phyloP scores from a whole-genome alignment of 2,329 filamentous ascomycete species.

The Phyllosticta paracitricarpa region DNA sequence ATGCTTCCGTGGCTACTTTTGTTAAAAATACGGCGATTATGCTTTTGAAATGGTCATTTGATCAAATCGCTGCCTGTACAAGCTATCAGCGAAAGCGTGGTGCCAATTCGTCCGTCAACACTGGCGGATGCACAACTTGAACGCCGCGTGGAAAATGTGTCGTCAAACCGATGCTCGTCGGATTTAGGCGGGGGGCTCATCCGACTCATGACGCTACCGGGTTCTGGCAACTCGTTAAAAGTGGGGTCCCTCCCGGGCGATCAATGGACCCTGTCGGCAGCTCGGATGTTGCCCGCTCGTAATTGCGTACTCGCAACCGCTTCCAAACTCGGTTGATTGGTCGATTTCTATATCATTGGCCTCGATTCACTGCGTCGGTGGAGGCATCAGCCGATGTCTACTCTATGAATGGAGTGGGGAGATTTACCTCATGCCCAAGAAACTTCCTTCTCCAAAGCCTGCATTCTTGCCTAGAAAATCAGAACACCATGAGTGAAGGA shows the following conservation, averaged over 20 bases:
- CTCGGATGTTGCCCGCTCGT: not conserved
- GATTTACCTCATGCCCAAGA: no score
- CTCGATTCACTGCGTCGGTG: not conserved
- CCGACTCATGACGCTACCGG: not conserved
- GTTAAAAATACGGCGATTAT: no score
- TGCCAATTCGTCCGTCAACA: not conserved
- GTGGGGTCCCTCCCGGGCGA: not conserved
- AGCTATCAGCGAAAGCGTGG: not conserved
- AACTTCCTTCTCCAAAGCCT: no score
- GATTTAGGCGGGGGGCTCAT: not conserved
- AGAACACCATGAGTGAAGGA: no score
- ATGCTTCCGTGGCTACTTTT: not conserved
- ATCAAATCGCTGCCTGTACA: not conserved
- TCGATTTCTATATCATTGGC: not conserved
- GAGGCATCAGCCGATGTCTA: no score
- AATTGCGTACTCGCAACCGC: not conserved
- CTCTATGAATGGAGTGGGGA: no score
- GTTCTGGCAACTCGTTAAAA: not conserved
- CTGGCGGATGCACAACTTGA: not conserved
- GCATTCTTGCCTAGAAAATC: no score
- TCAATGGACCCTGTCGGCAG: not conserved
- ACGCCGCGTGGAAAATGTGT: not conserved
- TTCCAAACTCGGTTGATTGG: not conserved
- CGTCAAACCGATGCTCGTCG: not conserved
- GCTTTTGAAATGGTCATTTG: not conserved